Percentiles rank a stretch among this genome's conserved stretches.
Conservation (phyloP, 495 filamentous ascomycete genomes). For the Podospora bellae-mahoneyi region DNA sequence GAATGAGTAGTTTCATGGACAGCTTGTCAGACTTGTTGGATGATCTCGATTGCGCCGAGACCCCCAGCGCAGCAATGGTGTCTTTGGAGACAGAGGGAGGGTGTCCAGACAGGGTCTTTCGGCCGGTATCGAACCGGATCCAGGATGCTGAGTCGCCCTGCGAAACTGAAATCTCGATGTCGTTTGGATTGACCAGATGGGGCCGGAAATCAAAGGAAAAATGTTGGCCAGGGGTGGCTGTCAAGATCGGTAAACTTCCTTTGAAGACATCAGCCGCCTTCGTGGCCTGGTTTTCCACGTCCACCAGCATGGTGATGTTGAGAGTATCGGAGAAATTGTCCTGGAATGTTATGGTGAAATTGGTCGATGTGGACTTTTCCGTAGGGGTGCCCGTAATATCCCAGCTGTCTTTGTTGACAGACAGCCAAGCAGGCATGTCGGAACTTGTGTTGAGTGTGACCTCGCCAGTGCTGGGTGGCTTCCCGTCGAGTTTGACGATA, state of each 20-base stretch:
- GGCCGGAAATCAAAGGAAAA: constrained; percentile 63
- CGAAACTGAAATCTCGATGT: constrained; percentile 54
- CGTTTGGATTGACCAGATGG: constrained; percentile 49
- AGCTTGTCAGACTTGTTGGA: constrained; percentile 42
- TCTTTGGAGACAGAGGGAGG: constrained; percentile 46
- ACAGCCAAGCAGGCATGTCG: constrained; percentile 65
- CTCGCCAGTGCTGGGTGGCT: constrained; percentile 43
- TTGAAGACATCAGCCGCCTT: constrained; percentile 36
- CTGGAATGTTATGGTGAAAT: constrained; percentile 61
- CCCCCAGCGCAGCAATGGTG: constrained; percentile 44
- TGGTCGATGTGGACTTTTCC: constrained; percentile 50
- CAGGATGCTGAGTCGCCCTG: constrained; percentile 55
- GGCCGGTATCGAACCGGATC: constrained; percentile 61
- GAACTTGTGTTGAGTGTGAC: constrained; percentile 47
- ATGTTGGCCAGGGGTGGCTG: constrained; percentile 58
- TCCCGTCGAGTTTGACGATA: constrained; percentile 61
- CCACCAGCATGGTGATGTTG: constrained; percentile 59
- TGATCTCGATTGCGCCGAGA: constrained; percentile 50
- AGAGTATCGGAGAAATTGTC: constrained; percentile 65
- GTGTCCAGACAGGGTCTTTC: constrained; percentile 57
- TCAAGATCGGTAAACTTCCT: constrained; percentile 39
- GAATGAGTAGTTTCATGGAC: constrained; percentile 47
- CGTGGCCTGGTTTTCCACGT: constrained; percentile 31
- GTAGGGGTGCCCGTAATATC: constrained; percentile 64
- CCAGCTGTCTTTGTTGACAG: constrained; percentile 61